Percentiles rank a stretch among this genome's conserved stretches.
Evolutionary conservation across 345 rosid genomes (phyloP).

Genomic region (Sisymbrium altissimum): DNA sequence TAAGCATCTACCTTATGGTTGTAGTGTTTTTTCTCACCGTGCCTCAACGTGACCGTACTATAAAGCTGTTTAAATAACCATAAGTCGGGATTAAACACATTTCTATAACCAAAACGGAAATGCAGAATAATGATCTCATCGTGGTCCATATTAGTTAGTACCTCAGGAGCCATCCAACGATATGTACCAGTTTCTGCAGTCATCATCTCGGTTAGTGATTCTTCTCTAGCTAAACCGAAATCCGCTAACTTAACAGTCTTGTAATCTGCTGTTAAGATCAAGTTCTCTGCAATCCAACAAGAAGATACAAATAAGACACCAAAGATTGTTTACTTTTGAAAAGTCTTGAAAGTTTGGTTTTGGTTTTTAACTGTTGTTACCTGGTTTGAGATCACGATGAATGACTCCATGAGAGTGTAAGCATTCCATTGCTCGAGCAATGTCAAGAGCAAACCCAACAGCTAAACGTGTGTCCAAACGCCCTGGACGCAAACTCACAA

Average conservation of each 20-base stretch:
- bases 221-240: slow-evolving; percentile 98
- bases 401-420: slow-evolving; percentile 94
- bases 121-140: slow-evolving; percentile 2
- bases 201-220: slow-evolving; percentile 98
- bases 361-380: slow-evolving; percentile 34
- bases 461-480: slow-evolving; percentile 66
- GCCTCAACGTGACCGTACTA: slow-evolving; percentile 92
- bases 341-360: neutral
- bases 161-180: slow-evolving; percentile 99
- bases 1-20: slow-evolving; percentile 93
- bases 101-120: neutral
- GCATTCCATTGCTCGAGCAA: slow-evolving; percentile 98
- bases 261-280: slow-evolving; percentile 78
- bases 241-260: slow-evolving; percentile 86
- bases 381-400: slow-evolving; percentile 96
- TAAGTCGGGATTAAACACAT: neutral
- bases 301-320: neutral
- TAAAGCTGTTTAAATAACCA: slow-evolving; percentile 54
- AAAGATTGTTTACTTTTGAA: neutral
- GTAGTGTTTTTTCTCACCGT: slow-evolving; percentile 96
- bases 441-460: slow-evolving; percentile 82
- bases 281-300: slow-evolving; percentile 53
- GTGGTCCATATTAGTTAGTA: slow-evolving; percentile 23
- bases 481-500: slow-evolving; percentile 65
- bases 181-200: slow-evolving; percentile 99